phyloP scores from a whole-genome alignment of 306 rosid genomes.

The Malus sylvestris region DNA sequence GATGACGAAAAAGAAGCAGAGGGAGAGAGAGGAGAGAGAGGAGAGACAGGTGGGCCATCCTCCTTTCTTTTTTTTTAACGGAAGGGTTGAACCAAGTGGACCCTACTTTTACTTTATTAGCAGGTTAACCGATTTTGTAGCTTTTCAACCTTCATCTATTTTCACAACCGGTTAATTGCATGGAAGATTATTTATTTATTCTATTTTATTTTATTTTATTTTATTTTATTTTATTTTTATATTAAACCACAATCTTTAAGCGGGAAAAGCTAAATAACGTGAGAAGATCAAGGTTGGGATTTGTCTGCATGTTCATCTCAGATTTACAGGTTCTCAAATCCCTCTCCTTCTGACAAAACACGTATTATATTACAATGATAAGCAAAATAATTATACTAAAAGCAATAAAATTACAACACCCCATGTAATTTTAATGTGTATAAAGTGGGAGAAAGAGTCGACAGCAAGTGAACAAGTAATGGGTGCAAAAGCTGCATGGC shows the following conservation, averaged over 20 bases:
- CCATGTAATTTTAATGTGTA: not conserved
- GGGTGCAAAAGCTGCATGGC: conserved; percentile 28
- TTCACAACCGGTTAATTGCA: too few species aligned
- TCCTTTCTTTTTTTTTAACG: too few species aligned
- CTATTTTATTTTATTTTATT: too few species aligned
- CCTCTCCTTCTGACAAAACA: not conserved
- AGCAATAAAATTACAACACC: not conserved
- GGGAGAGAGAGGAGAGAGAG: too few species aligned
- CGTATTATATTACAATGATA: not conserved
- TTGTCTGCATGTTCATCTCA: conserved; percentile 8
- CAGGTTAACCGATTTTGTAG: too few species aligned
- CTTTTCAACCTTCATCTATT: too few species aligned
- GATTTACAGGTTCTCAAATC: not conserved
- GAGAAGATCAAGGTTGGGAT: conserved; percentile 10
- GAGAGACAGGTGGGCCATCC: too few species aligned
- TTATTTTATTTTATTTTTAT: too few species aligned
- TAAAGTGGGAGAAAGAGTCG: not conserved
- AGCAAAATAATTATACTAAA: not conserved
- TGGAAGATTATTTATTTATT: too few species aligned
- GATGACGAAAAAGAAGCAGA: too few species aligned
- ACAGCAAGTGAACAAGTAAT: not conserved
- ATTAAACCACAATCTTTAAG: not conserved
- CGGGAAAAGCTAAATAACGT: conserved; percentile 5
- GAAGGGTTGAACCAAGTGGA: too few species aligned
- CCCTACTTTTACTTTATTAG: too few species aligned